These are phyloP conservation scores for Paecilomyces sp. DNA, from an alignment of 2,329 filamentous ascomycete species.

Conservation along the genomic window DNA sequence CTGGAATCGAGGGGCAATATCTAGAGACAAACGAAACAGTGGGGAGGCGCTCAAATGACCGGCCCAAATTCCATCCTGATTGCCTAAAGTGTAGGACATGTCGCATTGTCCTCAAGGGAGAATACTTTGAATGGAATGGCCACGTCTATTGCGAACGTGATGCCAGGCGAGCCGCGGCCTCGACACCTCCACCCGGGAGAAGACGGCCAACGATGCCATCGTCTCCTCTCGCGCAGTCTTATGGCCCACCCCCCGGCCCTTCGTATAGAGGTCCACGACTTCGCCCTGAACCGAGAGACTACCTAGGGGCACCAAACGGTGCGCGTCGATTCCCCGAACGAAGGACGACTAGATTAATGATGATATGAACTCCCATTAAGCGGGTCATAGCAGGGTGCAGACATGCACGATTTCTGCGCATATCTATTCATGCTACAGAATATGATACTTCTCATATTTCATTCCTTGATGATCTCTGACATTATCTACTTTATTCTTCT, in stretches of 20 bases:
- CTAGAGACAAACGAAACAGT: conserved; percentile 63
- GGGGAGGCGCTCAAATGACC: conserved; percentile 21
- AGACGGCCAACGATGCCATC: conserved; percentile 24
- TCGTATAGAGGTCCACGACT: conserved; percentile 15
- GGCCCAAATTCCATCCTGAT: conserved; percentile 73
- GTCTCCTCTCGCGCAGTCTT: conserved; percentile 24
- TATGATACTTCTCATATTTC: background rate
- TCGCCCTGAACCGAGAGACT: conserved; percentile 15
- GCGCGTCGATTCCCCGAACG: conserved; percentile 41
- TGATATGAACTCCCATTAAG: conserved; percentile 28
- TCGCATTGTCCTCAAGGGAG: conserved; percentile 63
- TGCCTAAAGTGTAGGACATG: conserved; percentile 81
- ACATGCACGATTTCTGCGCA: background rate
- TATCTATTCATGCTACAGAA: background rate
- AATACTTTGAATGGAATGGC: conserved; percentile 85
- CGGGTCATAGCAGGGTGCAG: conserved; percentile 1
- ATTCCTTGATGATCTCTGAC: background rate
- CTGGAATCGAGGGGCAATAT: conserved; percentile 89
- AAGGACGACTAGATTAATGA: conserved; percentile 43
- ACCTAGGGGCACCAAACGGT: conserved; percentile 16
- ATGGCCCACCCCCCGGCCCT: conserved; percentile 15
- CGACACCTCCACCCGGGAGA: conserved; percentile 23
- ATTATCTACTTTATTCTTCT: background rate
- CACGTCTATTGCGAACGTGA: conserved; percentile 81
- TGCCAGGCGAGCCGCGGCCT: conserved; percentile 54